These are phyloP conservation scores for Gentiana straminea DNA, from an alignment of 257 asterid genomes.

Conservation along the genomic window DNA sequence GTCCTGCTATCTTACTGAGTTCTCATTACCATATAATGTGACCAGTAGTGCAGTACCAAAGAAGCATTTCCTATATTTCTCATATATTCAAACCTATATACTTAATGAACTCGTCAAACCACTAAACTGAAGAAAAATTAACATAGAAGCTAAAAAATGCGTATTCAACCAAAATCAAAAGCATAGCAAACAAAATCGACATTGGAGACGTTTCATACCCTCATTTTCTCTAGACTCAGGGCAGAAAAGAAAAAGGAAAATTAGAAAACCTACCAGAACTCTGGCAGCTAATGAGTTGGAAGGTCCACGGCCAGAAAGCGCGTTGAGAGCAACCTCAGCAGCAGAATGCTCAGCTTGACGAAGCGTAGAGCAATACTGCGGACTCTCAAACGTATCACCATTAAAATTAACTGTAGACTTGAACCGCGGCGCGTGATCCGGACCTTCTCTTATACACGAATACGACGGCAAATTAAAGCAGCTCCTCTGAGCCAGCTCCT, in stretches of 20 bases:
- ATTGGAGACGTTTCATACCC: constrained; percentile 1
- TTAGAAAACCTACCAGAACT: constrained; percentile 18
- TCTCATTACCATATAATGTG: not conserved
- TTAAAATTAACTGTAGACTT: constrained; percentile 35
- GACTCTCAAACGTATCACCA: constrained; percentile 35
- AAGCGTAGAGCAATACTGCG: constrained; percentile 24
- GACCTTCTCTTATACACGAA: constrained; percentile 33
- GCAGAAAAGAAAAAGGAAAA: not conserved
- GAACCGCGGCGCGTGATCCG: constrained; percentile 42
- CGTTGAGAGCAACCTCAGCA: constrained; percentile 34
- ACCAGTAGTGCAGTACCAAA: not conserved
- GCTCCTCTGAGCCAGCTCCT: constrained; percentile 39
- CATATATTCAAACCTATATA: not conserved
- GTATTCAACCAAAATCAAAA: not conserved
- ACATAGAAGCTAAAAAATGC: not conserved
- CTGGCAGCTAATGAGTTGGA: constrained; percentile 30
- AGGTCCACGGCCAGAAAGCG: constrained; percentile 31
- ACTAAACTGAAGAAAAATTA: not conserved
- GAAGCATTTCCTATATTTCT: not conserved
- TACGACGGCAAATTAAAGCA: constrained; percentile 36
- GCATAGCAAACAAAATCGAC: not conserved
- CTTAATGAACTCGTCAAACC: not conserved
- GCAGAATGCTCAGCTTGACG: constrained; percentile 42
- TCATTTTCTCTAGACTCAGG: not conserved
- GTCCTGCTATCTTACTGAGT: not conserved